Base-by-base conservation (phyloP, 2,329 filamentous ascomycete species). In the Penicillium brasilianum region DNA sequence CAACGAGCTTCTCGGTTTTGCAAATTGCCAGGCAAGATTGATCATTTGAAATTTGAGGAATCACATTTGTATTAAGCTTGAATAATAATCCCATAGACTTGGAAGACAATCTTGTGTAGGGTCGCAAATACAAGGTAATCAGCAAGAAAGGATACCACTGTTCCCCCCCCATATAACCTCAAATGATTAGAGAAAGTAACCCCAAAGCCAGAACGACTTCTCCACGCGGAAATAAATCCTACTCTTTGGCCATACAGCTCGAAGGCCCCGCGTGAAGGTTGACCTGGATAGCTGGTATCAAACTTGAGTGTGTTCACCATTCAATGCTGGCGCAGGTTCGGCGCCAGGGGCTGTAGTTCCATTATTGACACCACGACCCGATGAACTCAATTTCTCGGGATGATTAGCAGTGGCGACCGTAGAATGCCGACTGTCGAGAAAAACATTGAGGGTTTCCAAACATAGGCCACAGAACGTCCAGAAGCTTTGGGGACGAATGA, bases 381-480 rank as follows among this genome's bases (percentile, higher is more conserved):
- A 18, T 49, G 25, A 11, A 11, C 4, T 18, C 28, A 36, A 36
- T 30, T 54, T 54, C 25, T 54, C 51, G 20, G 51, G 51, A 30
- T 54, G 25, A n/a, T 39, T 22, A 2, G 8, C 32, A 34, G 9
- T n/a, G 20, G 16, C 4, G 20, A 8, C 3, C 25, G 20, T 1
- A 30, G 25, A 41, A 18, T 28, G n/a, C 20, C 51, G 51, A 16
- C 34, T 44, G 18, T 58, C n/a, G 20, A 59, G 39, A 41, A 60
- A 66, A 13, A 66, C n/a, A 52, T 66, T 66, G 37, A 55, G 51
- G 30, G 55, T 64, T 59, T 66, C 63, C 34, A 66, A 39, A 46
- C 61, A 64, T 37, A 66, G n/a, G 43, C 55, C 58, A 48, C 58
- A 63, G 37, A 66, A 48, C 1, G 56, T 58, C 55, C 55, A 66